Evolutionary conservation across 306 rosid species (phyloP).

Genomic region (Medicago truncatula): MtrunA17r5.0-ANR NC_053046.1:37365501-37366000

Average conservation of each 20-base stretch:
- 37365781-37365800: slow-evolving; percentile 69
- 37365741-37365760: slow-evolving; percentile 94
- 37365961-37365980: too few relatives aligned
- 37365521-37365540: slow-evolving; percentile 1
- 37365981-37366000: too few relatives aligned
- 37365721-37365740: slow-evolving; percentile 89
- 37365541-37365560: slow-evolving; percentile 9
- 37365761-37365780: slow-evolving; percentile 76
- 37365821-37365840: slow-evolving; percentile 58
- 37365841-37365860: slow-evolving; percentile 40
- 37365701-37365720: slow-evolving; percentile 71
- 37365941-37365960: too few relatives aligned
- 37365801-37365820: slow-evolving; percentile 69
- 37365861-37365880: slow-evolving; percentile 52
- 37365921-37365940: too few relatives aligned
- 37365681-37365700: slow-evolving; percentile 37
- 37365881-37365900: slow-evolving; percentile 54
- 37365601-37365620: slow-evolving; percentile 9
- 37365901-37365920: too few relatives aligned
- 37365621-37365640: slow-evolving; percentile 12
- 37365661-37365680: slow-evolving; percentile 11
- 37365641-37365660: slow-evolving; percentile 11
- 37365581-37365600: slow-evolving; percentile 6
- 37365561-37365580: slow-evolving; percentile 36
- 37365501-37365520: slow-evolving; percentile 39